Evolutionary conservation across 2,329 filamentous ascomycete species (phyloP).

Genomic region (Apiospora rasikravindrae): DNA sequence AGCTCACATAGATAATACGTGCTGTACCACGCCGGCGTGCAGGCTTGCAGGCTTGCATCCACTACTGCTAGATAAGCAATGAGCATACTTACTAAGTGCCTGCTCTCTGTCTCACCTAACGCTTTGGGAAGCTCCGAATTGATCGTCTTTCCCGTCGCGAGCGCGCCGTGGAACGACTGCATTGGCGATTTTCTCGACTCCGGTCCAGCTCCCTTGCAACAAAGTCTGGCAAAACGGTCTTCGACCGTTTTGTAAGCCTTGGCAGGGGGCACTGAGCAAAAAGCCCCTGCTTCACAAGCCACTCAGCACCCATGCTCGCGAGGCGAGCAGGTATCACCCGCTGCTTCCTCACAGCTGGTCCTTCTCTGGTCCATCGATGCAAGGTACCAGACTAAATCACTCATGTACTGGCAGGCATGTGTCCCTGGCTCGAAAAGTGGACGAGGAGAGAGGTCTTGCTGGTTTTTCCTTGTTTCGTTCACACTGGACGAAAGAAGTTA

Average conservation of each 20-base stretch:
- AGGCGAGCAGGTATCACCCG: not conserved
- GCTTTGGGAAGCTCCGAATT: not conserved
- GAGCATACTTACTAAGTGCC: not conserved
- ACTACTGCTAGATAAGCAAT: not conserved
- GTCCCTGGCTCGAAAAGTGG: constrained; percentile 3
- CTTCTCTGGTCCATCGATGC: not conserved
- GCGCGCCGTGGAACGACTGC: not conserved
- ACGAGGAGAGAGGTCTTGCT: not conserved
- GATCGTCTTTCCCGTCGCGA: not conserved
- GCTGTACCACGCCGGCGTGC: not conserved
- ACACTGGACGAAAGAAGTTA: not conserved
- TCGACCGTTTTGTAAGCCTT: constrained; percentile 7
- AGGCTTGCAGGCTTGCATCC: not conserved
- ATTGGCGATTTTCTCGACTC: not conserved
- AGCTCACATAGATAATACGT: not conserved
- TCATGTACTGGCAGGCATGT: constrained; percentile 6
- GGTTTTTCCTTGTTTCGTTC: not conserved
- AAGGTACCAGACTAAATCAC: constrained; percentile 16
- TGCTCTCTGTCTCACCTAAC: not conserved
- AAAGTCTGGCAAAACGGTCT: not conserved
- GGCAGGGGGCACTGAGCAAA: not conserved
- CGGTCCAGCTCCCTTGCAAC: not conserved
- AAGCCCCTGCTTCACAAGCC: not conserved
- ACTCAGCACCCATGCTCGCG: constrained; percentile 3
- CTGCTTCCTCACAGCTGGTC: constrained; percentile 8